phyloP scores from a whole-genome alignment of 2,329 filamentous ascomycete species.

The Neurospora sp. region DNA sequence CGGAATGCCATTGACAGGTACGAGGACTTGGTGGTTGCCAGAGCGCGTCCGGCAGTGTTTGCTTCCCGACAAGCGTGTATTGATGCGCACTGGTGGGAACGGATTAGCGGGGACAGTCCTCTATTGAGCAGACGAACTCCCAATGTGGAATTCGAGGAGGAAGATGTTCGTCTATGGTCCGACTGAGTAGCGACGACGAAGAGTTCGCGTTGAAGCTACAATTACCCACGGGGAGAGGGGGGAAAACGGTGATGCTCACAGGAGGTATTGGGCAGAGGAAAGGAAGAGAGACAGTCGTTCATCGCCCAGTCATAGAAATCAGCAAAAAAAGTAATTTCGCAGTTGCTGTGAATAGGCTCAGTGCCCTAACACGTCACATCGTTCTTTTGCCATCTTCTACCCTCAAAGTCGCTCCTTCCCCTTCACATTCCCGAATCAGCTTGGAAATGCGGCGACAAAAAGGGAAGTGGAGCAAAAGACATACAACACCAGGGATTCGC shows the following conservation, averaged over 20 bases:
- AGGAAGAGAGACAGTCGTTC: neutral
- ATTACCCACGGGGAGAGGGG: neutral
- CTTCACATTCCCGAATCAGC: too few relatives aligned
- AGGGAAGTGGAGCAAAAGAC: neutral
- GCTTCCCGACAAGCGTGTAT: slow-evolving; percentile 42
- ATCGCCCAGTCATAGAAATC: neutral
- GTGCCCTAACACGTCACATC: neutral
- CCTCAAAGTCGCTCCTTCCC: neutral
- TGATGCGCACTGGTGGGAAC: slow-evolving; percentile 42
- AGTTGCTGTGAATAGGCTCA: neutral
- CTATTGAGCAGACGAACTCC: slow-evolving; percentile 30
- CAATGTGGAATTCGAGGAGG: slow-evolving; percentile 23
- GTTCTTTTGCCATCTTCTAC: neutral
- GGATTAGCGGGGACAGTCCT: slow-evolving; percentile 28
- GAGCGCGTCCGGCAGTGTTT: slow-evolving; percentile 36
- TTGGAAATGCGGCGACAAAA: neutral
- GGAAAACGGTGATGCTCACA: neutral
- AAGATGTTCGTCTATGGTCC: neutral
- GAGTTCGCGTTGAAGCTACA: neutral
- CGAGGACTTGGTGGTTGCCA: slow-evolving; percentile 32
- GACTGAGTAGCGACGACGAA: neutral
- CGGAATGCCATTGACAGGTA: slow-evolving; percentile 28
- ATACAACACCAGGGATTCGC: neutral
- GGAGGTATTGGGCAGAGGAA: neutral
- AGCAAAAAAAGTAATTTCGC: neutral